Base-by-base conservation (phyloP, 306 rosid species). In the Prunus mongolica region DNA sequence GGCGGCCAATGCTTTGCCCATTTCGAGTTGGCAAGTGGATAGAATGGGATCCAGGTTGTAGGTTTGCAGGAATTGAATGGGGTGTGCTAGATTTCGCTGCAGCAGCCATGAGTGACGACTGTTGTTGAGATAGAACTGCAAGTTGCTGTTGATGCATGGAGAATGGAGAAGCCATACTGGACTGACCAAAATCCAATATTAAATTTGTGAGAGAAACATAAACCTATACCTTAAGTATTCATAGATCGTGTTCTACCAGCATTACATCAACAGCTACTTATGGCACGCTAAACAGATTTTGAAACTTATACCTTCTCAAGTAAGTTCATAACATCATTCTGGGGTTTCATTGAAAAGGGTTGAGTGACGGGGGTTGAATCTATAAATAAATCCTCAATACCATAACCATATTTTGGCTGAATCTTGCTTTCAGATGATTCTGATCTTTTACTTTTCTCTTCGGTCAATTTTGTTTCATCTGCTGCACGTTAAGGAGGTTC, bases 81-180 rank as follows among this genome's bases (percentile, higher is more conserved):
- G 74, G 18, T 54, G 56, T 50, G 22, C 25, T 46, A 54, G 47
- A 76, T 38, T 76, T 76, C 7, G 49, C 73, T 19, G 58, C 45
- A 34, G 47, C 4, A 19, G 58, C 28, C 67, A 56, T 27, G 14
- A 27, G 41, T 58, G 58, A 68, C 27, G 69, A 55, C 61, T 57
- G 80, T 68, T 76, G 80, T 30, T 76, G 75, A 22, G 50, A 56
- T 32, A 28, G 20, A 67, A 57, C 46, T 68, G 69, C 46, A 12
- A 24, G 70, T 32, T 55, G 14, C 22, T 76, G 80, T 57, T 76
- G 80, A 47, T 67, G 68, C 67, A 76, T 30, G 1, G 80, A 56
- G 55, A 38, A 76, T 24, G 68, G 68, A 27, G 74, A 41, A 68
- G 57, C 80, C 74, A 44, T 56, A 19, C 55, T 54, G 52, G 80